Evolutionary conservation across 2,329 filamentous ascomycete species (phyloP).

Genomic region (Trichoderma brevicompactum): DNA sequence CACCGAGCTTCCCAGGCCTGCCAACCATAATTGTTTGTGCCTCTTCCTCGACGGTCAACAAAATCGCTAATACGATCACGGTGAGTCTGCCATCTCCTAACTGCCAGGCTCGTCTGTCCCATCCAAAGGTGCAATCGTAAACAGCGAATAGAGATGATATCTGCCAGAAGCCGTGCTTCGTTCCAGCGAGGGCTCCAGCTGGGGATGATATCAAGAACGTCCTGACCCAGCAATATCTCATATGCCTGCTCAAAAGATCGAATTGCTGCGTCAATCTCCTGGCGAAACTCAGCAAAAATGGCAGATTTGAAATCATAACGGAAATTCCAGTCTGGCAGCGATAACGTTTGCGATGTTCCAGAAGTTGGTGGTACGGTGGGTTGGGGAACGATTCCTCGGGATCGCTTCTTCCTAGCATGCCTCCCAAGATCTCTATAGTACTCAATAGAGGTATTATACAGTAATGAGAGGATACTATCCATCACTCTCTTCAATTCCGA

Average conservation of each 20-base stretch:
- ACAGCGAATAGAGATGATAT: constrained; percentile 78
- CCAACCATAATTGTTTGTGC: constrained; percentile 89
- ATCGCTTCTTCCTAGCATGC: constrained; percentile 85
- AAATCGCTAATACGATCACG: constrained; percentile 74
- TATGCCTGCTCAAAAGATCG: constrained; percentile 88
- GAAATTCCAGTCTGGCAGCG: constrained; percentile 85
- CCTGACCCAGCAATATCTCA: constrained; percentile 77
- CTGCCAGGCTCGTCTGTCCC: constrained; percentile 76
- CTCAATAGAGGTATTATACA: constrained; percentile 78
- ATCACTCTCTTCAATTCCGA: constrained; percentile 75
- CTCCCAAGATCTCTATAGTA: constrained; percentile 96
- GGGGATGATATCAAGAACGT: constrained; percentile 85
- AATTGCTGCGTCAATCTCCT: constrained; percentile 86
- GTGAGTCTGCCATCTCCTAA: constrained; percentile 80
- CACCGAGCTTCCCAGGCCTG: constrained; percentile 87
- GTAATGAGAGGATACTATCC: constrained; percentile 69
- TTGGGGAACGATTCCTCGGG: constrained; percentile 74
- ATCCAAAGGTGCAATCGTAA: constrained; percentile 83
- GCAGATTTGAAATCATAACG: constrained; percentile 94
- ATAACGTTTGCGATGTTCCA: constrained; percentile 84
- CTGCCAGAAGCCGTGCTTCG: constrained; percentile 85
- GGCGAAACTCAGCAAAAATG: constrained; percentile 87
- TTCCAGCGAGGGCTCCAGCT: constrained; percentile 92
- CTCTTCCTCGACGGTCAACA: constrained; percentile 80
- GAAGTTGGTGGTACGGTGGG: constrained; percentile 82